Evolutionary conservation across 352 stramenopile genomes (phyloP).

Genomic region (Phytophthora megakarya): DNA sequence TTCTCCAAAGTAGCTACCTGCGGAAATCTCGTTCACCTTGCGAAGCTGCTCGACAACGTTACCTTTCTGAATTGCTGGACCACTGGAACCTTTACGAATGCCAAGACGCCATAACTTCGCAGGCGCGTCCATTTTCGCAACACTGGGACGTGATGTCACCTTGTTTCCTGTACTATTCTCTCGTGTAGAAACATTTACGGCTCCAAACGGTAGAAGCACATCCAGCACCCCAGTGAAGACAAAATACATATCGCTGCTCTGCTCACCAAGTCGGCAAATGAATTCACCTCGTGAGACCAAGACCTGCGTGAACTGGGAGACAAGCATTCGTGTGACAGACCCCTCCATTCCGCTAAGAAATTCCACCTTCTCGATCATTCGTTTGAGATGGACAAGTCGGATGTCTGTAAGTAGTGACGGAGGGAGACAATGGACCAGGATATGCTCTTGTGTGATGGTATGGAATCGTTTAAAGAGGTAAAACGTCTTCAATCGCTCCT

Average conservation of each 20-base stretch:
- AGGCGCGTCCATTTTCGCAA: conserved; percentile 8
- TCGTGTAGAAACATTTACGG: conserved; percentile 1
- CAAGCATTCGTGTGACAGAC: conserved; percentile 66
- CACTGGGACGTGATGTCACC: not conserved
- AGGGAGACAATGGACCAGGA: conserved; percentile 63
- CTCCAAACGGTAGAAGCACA: conserved; percentile 32
- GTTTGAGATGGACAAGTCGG: conserved; percentile 62
- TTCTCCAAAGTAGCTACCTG: conserved; percentile 72
- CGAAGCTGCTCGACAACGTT: conserved; percentile 31
- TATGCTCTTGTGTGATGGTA: conserved; percentile 69
- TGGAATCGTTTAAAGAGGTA: conserved; percentile 76
- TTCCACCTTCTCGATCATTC: conserved; percentile 72
- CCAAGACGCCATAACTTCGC: conserved; percentile 30
- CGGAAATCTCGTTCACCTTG: conserved; percentile 53
- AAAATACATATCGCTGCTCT: conserved; percentile 76
- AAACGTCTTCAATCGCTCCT: conserved; percentile 56
- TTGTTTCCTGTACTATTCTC: not conserved
- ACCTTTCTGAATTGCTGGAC: conserved; percentile 4
- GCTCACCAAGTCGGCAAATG: conserved; percentile 58
- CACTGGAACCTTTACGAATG: conserved; percentile 7
- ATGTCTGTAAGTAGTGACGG: conserved; percentile 75
- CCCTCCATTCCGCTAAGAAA: conserved; percentile 69
- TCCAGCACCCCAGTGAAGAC: conserved; percentile 64
- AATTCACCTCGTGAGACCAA: conserved; percentile 61
- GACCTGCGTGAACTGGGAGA: conserved; percentile 68